phyloP scores from a whole-genome alignment of 2,329 filamentous ascomycete species.

The Lasiodiplodia sp. region DNA sequence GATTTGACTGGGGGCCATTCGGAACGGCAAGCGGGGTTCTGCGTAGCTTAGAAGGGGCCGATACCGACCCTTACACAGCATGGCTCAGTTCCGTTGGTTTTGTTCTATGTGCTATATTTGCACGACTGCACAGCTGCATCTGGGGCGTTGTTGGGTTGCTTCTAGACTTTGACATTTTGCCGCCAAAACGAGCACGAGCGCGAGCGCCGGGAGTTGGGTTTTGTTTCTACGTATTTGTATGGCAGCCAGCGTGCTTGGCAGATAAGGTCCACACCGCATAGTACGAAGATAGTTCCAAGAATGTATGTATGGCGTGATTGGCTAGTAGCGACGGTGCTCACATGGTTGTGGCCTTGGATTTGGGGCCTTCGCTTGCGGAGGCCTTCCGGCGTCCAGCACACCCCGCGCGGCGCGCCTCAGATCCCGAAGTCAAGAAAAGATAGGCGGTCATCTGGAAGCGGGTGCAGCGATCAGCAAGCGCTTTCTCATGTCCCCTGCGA shows the following conservation, averaged over 20 bases:
- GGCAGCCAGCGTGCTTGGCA: constrained; percentile 10
- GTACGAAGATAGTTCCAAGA: constrained; percentile 20
- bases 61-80: constrained; percentile 12
- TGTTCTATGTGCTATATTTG: constrained; percentile 22
- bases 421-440: constrained; percentile 10
- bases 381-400: constrained; percentile 5
- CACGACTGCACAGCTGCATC: constrained; percentile 19
- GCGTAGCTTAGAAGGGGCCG: constrained; percentile 12
- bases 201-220: constrained; percentile 9
- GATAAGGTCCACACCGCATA: constrained; percentile 14
- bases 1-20: constrained; percentile 5
- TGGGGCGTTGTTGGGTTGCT: constrained; percentile 1
- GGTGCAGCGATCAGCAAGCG: constrained; percentile 11
- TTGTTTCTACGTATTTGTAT: background rate
- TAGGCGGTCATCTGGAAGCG: constrained; percentile 24
- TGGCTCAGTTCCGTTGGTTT: constrained; percentile 9
- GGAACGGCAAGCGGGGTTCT: constrained; percentile 12
- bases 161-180: constrained; percentile 10
- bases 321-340: background rate
- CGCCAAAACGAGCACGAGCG: constrained; percentile 10
- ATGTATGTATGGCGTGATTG: constrained; percentile 25
- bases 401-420: constrained; percentile 15
- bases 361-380: constrained; percentile 17
- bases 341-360: constrained; percentile 11
- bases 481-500: background rate